These are phyloP conservation scores for Ustanciosporium gigantosporum DNA, from an alignment of 1,284 basidiomycete genomes.

Conservation along the genomic window DNA sequence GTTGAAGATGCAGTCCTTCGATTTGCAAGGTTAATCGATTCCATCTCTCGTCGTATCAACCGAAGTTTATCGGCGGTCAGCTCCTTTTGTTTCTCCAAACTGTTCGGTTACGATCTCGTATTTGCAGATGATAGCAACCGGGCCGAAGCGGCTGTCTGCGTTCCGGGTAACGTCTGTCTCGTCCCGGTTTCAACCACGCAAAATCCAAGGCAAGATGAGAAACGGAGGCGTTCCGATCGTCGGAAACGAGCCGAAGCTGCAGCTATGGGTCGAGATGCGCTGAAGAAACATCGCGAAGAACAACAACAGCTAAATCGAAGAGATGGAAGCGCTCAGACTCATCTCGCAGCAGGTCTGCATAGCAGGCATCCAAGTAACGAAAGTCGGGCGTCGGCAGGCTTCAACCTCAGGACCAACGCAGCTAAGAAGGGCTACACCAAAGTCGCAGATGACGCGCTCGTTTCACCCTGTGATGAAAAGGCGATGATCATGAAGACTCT, in stretches of 20 bases:
- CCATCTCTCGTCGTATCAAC: conserved; percentile 13
- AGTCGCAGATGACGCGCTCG: background rate
- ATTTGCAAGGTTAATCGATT: conserved; percentile 14
- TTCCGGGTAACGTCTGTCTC: conserved; percentile 24
- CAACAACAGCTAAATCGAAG: background rate
- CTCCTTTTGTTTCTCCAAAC: conserved; percentile 7
- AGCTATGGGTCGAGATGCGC: conserved; percentile 8
- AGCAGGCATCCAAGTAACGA: background rate
- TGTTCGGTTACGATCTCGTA: conserved; percentile 31
- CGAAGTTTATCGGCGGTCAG: conserved; percentile 15
- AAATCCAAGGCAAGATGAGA: conserved; percentile 8
- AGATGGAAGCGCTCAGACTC: background rate
- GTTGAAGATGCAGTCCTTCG: conserved; percentile 18
- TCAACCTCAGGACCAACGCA: background rate
- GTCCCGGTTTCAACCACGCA: conserved; percentile 9
- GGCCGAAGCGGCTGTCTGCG: conserved; percentile 8
- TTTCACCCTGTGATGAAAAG: conserved; percentile 1
- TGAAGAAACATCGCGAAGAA: conserved; percentile 1
- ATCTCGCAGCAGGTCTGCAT: background rate
- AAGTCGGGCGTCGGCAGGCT: background rate
- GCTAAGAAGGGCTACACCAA: background rate
- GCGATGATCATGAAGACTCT: conserved; percentile 2
- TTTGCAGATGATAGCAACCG: conserved; percentile 2
- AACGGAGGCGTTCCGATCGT: conserved; percentile 21
- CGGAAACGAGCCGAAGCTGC: conserved; percentile 26